Evolutionary conservation across 176 grass and related monocot species (phyloP), one percentile per base, ranked within the genome.

Genomic region (Ensete ventricosum): DNA sequence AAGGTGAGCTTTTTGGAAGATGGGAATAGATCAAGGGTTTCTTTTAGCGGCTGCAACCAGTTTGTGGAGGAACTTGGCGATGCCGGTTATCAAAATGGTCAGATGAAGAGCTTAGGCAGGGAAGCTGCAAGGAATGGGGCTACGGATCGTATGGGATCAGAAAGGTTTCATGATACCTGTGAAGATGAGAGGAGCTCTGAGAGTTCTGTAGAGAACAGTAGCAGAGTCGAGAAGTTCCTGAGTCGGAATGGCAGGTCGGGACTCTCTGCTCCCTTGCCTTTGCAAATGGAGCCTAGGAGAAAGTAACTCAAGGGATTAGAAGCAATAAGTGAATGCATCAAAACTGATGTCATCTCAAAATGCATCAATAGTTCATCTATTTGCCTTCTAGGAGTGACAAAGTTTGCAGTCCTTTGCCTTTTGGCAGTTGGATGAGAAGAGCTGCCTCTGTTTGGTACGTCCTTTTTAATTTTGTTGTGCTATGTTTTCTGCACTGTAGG

Each of bases 211-310:
- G 85, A 84, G 11, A 81, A 76, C 2, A 76, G 70, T 29, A 81
- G 69, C 50, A 63, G 12, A 25, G 9, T 24, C 26, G 48, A 49
- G 22, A 85, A 81, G 27, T 26, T 2, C 34, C 79, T 82, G 59
- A 78, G 57, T 55, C 69, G 13, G 27, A 49, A 70, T 26, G 84
- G 79, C 79, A 84, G 71, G 54, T 80, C 81, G 48, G 73, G 82
- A 1, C 79, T 87, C 70, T 83, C 91, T 3, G 82, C 96, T 3
- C 91, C 95, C 23, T 50, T 77, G 58, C 85, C 84, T 2, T 78
- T 85, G 70, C 88, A 91, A 58, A 91, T 95, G 90, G 86, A 95
- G 71, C n/a, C 66, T 0, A 93, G 86, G 73, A 85, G 49, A 77
- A 77, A 26, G 43, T 77, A 52, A 69, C 6, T 68, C 50, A 43